Conservation (phyloP, 768 basidiomycete genomes). For the Rhizopogon vinicolor region DNA sequence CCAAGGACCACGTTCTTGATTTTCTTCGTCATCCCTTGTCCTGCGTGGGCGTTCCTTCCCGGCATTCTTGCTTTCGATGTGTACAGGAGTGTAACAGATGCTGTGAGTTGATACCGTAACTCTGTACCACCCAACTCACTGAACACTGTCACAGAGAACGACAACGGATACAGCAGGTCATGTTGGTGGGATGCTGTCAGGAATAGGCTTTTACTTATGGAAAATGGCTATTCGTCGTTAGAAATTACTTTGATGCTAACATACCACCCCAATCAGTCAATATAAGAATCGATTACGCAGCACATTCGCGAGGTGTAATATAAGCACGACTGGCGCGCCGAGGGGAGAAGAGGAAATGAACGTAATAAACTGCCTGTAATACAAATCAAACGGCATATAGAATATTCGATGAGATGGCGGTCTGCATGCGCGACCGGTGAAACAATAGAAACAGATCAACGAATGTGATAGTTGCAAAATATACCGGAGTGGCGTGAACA, state of each 20-base stretch:
- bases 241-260: not conserved
- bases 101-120: conserved; percentile 18
- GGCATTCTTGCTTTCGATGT: conserved; percentile 44
- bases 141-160: conserved; percentile 34
- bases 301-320: not conserved
- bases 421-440: not conserved
- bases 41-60: conserved; percentile 70
- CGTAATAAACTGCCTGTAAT: conserved; percentile 4
- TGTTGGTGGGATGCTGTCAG: conserved; percentile 61
- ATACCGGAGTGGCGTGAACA: not conserved
- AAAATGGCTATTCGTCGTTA: conserved; percentile 24
- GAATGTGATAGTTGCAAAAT: not conserved
- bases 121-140: not conserved
- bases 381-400: conserved; percentile 1
- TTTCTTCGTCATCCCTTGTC: conserved; percentile 75
- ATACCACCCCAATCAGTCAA: no score
- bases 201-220: conserved; percentile 47
- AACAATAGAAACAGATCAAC: not conserved
- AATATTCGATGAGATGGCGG: not conserved
- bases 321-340: not conserved
- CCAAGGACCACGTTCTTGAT: conserved; percentile 64
- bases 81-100: conserved; percentile 29
- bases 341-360: conserved; percentile 2
- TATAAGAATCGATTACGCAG: not conserved
- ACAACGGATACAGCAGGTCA: conserved; percentile 62